Percentiles rank a stretch among this genome's conserved stretches.
Conservation (phyloP, 2,329 filamentous ascomycete genomes). For the Cladosporium sp. region DNA sequence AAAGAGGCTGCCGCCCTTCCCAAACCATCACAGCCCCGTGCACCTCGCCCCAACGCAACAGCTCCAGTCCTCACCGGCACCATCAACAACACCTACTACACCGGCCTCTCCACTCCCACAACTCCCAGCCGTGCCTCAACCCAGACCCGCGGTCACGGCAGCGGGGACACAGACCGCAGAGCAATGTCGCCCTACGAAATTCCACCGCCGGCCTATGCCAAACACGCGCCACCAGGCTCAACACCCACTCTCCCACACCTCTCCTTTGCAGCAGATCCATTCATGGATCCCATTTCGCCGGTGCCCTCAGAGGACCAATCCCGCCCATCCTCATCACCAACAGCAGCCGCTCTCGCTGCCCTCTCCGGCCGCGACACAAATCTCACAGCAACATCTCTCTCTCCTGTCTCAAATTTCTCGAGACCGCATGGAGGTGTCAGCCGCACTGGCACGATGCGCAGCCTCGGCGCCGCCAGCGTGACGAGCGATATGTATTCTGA, state of each 20-base stretch:
- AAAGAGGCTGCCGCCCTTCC: not conserved
- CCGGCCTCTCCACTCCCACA: slow-evolving; percentile 7
- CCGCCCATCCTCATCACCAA: not conserved
- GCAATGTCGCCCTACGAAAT: slow-evolving; percentile 1
- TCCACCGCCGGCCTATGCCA: slow-evolving; percentile 6
- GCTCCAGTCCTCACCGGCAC: slow-evolving; percentile 5
- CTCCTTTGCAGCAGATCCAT: not conserved
- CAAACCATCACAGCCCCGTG: not conserved
- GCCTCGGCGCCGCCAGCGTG: slow-evolving; percentile 19
- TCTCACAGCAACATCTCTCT: slow-evolving; percentile 1
- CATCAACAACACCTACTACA: slow-evolving; percentile 11
- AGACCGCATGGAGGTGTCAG: not conserved
- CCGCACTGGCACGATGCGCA: slow-evolving; percentile 14
- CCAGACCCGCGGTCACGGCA: not conserved
- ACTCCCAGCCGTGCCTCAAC: slow-evolving; percentile 6
- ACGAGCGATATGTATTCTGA: slow-evolving; percentile 25
- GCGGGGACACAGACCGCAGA: not conserved
- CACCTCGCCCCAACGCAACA: not conserved
- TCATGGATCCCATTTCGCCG: slow-evolving; percentile 7
- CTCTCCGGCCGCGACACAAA: slow-evolving; percentile 3
- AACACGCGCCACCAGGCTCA: slow-evolving; percentile 1
- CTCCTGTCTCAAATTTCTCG: not conserved
- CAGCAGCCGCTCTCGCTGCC: not conserved
- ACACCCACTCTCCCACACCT: slow-evolving; percentile 2
- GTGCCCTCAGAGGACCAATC: not conserved